A percentile compares a stretch with the other conserved stretches of the same genome.
These are phyloP conservation scores for Stenogyne calaminthoides DNA, from an alignment of 305 asterid genomes.

Conservation along the genomic window DNA sequence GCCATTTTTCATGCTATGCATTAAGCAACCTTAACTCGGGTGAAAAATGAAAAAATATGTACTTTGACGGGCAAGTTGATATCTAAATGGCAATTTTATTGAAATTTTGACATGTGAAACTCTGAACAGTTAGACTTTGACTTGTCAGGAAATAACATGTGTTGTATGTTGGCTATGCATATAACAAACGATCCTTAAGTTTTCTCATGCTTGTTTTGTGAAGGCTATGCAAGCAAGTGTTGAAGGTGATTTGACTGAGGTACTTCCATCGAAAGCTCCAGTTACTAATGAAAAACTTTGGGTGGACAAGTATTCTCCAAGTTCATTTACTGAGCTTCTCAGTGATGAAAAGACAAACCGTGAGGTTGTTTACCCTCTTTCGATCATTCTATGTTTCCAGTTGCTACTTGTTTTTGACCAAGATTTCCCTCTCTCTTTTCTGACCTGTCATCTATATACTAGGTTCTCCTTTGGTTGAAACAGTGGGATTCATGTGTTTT, in stretches of 20 bases:
- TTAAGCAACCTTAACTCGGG: neutral
- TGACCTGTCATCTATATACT: conserved; percentile 32
- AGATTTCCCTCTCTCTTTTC: conserved; percentile 20
- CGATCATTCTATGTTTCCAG: conserved; percentile 9
- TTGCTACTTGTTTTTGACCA: conserved; percentile 21
- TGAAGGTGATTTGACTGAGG: conserved; percentile 49
- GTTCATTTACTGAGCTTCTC: conserved; percentile 94
- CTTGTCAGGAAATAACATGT: neutral
- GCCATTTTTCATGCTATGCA: conserved; percentile 10
- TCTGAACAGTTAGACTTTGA: too few species aligned
- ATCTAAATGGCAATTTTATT: too few species aligned
- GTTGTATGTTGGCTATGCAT: conserved; percentile 9
- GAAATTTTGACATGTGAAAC: too few species aligned
- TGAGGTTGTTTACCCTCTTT: conserved; percentile 59
- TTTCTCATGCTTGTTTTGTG: conserved; percentile 29
- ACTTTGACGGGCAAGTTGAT: too few species aligned
- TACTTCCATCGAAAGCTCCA: conserved; percentile 43
- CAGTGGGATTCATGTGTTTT: conserved; percentile 97
- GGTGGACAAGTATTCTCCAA: conserved; percentile 98
- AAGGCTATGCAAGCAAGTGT: conserved; percentile 83
- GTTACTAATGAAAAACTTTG: conserved; percentile 72
- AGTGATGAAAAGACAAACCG: conserved; percentile 98
- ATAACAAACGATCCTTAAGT: conserved; percentile 6
- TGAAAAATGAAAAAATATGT: too few species aligned
- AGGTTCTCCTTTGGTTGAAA: conserved; percentile 97